These are phyloP conservation scores for Phaffomyces thermotolerans DNA, from an alignment of 805 yeast species.

Conservation along the genomic window DNA sequence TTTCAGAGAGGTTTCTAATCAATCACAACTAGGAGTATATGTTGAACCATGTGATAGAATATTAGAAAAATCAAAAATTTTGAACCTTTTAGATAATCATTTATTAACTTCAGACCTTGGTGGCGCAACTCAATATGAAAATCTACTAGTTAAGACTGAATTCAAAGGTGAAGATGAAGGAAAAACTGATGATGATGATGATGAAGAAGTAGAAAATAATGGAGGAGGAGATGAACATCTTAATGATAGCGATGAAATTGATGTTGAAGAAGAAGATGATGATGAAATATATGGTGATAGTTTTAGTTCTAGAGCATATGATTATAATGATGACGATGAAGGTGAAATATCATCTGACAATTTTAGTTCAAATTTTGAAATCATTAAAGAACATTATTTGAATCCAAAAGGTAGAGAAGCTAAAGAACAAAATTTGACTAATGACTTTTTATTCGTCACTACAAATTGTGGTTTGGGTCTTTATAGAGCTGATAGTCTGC, in stretches of 20 bases:
- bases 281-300: no score
- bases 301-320: no score
- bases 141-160: conserved; percentile 21
- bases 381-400: background rate
- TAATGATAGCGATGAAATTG: no score
- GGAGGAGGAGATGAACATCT: no score
- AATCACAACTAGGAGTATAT: no score
- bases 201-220: no score
- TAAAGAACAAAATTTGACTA: no score
- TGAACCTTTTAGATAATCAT: conserved; percentile 35
- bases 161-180: background rate
- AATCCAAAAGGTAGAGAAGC: background rate
- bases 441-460: background rate
- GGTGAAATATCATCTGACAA: conserved; percentile 12
- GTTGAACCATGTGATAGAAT: conserved; percentile 6
- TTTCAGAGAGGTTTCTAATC: conserved; percentile 5
- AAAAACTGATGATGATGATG: conserved; percentile 15
- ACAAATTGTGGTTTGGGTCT: background rate
- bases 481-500: conserved; percentile 32
- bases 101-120: conserved; percentile 34
- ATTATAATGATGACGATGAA: no score
- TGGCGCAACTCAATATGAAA: conserved; percentile 27
- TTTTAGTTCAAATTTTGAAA: conserved; percentile 26
- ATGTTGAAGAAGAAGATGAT: no score
- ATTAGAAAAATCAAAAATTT: conserved; percentile 35